Percentiles rank a stretch among this genome's conserved stretches.
Conservation (phyloP, 1,139 yeast species). For the Blastobotrys niveus region DNA sequence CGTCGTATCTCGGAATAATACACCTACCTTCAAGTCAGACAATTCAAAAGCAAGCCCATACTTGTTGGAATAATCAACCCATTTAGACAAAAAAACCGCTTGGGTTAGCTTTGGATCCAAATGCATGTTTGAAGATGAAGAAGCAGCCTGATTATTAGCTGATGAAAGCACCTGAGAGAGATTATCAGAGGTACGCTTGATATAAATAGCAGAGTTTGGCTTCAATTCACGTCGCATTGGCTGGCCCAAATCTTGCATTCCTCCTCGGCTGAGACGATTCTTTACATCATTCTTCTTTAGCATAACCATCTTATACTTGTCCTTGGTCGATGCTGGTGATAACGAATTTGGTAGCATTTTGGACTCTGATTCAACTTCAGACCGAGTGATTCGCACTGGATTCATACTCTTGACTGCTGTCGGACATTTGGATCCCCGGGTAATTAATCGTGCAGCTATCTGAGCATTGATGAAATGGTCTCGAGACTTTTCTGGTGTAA, state of each 20-base stretch:
- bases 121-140: background rate
- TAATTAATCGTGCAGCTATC: slow-evolving; percentile 39
- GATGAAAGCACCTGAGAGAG: slow-evolving; percentile 1
- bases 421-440: slow-evolving; percentile 8
- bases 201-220: slow-evolving; percentile 10
- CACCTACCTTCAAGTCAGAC: slow-evolving; percentile 81
- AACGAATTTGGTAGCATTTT: slow-evolving; percentile 78
- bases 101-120: background rate
- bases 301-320: slow-evolving; percentile 66
- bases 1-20: slow-evolving; percentile 22
- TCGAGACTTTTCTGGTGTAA: slow-evolving; percentile 58
- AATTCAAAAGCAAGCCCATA: slow-evolving; percentile 94
- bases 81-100: slow-evolving; percentile 63
- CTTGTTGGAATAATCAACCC: slow-evolving; percentile 97
- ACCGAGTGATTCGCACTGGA: slow-evolving; percentile 54
- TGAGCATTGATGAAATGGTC: slow-evolving; percentile 51
- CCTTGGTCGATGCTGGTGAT: slow-evolving; percentile 88
- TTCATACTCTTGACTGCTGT: slow-evolving; percentile 8
- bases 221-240: slow-evolving; percentile 9
- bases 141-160: background rate
- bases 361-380: slow-evolving; percentile 65
- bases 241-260: slow-evolving; percentile 5
- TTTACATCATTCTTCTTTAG: slow-evolving; percentile 21
- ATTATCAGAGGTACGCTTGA: slow-evolving; percentile 7
- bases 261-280: no score